Conservation (phyloP, 208 protist species). For the Phytomonas francai region DNA sequence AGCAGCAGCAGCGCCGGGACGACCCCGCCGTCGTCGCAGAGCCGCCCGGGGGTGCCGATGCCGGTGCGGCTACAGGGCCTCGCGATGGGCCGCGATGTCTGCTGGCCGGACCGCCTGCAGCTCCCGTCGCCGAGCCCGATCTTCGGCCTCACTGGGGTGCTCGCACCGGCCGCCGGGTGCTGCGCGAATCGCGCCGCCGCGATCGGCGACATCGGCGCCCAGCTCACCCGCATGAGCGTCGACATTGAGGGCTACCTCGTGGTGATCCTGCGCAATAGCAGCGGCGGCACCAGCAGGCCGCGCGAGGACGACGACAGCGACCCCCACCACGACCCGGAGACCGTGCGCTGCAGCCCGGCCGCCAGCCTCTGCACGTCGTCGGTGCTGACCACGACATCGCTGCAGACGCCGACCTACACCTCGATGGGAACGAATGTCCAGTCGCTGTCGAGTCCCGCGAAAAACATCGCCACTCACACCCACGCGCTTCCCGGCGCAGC, state of each 20-base stretch:
- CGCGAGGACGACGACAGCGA: background rate
- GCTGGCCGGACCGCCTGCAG: background rate
- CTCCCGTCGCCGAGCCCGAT: background rate
- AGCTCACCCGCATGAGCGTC: constrained; percentile 19
- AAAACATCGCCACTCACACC: background rate
- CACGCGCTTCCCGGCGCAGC: background rate
- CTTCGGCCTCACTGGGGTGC: background rate
- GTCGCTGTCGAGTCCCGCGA: background rate
- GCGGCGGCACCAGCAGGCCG: background rate
- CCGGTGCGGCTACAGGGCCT: background rate
- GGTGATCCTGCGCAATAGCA: constrained; percentile 14
- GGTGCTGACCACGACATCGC: background rate
- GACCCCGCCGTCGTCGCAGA: background rate
- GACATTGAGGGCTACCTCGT: constrained; percentile 24
- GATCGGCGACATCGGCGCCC: constrained; percentile 13
- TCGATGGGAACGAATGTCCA: background rate
- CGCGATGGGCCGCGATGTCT: background rate
- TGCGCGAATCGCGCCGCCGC: constrained; percentile 7
- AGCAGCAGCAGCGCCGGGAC: background rate
- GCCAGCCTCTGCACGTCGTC: background rate
- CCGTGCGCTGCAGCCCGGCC: background rate
- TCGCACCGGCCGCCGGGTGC: constrained; percentile 5
- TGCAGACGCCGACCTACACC: background rate
- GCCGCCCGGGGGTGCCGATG: background rate
- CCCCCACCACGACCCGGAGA: background rate